phyloP scores from a whole-genome alignment of 164 flowering plant genomes.

The Warburgia ugandensis region DNA sequence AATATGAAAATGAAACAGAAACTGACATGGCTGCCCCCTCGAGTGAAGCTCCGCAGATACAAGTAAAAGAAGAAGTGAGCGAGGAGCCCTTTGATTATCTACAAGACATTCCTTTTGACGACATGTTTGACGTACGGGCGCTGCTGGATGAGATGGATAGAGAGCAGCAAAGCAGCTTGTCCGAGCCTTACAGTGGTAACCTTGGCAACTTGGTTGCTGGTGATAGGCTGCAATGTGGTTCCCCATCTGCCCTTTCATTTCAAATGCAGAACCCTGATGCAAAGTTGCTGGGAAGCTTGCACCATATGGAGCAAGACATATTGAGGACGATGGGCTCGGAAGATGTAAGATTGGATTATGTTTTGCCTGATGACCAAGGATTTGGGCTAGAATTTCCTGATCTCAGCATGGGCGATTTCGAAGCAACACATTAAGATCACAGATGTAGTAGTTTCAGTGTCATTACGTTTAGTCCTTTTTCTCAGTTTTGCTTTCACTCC shows the following conservation, averaged over 20 bases:
- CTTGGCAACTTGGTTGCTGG: background rate
- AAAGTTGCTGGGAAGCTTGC: constrained; percentile 30
- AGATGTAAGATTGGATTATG: background rate
- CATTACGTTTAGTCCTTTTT: no score
- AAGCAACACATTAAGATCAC: no score
- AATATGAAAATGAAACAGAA: background rate
- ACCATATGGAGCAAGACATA: constrained; percentile 25
- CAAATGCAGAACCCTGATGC: constrained; percentile 39
- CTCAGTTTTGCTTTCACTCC: no score
- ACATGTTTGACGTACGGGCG: constrained; percentile 48
- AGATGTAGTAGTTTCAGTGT: no score
- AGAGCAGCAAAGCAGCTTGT: background rate
- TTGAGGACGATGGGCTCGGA: background rate
- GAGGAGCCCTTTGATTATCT: background rate
- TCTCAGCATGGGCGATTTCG: no score
- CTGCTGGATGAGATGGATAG: constrained; percentile 21
- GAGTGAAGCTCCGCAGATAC: no score
- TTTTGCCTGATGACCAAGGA: background rate
- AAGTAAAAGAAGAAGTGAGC: no score
- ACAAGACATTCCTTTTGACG: constrained; percentile 23
- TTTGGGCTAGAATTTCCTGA: no score
- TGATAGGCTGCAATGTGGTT: constrained; percentile 5
- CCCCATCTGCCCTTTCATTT: constrained; percentile 17
- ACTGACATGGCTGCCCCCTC: no score
- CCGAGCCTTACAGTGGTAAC: no score